Base-by-base conservation (phyloP, 805 yeast species). In the Kluyveromyces siamensis region DNA sequence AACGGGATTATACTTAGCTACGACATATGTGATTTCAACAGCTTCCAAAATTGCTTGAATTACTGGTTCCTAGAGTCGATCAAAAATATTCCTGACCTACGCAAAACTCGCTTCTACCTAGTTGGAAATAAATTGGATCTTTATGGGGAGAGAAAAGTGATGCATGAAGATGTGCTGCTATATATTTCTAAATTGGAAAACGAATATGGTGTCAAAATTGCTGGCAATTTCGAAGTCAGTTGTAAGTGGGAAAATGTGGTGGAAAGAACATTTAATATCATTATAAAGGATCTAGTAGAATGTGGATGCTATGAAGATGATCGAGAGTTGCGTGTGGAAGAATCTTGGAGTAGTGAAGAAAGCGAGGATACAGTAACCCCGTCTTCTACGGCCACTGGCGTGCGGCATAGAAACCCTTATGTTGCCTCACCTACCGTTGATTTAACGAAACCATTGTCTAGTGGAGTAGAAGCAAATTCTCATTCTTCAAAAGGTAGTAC, bases 71-170 rank as follows among this genome's bases (percentile, higher is more conserved):
- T 62, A 9, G 76, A 74, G 48, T 68, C 74, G 27, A 55, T 71
- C 37, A 68, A 66, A 17, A 67, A 72, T 52, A 39, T 54, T 36
- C 50, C 62, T 42, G 67, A 63, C 43, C 48, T 66, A 37, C 52
- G 59, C 2, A 55, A 61, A 39, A 61, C 68, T 6, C 61, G 72
- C 27, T 63, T 71, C 47, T 74, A 71, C 52, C 57, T 74, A 13
- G 68, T 74, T n/a, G 79, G 79, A 5, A 74, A 72, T 54, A 74
- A 74, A 52, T 56, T 69, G 35, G 75, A 71, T 53, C 58, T 59
- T 2, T 59, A 61, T 46, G 60, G 63, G 38, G 60, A 64, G 18
- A 61, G 75, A 45, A 55, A 65, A 40, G 75, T 74, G 14, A 59
- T 62, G 3, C 70, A 68, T 44, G 70, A 70, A 18, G 71, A 72